Evolutionary conservation across 2,329 filamentous ascomycete genomes (phyloP), one percentile per base, ranked within the genome.

Genomic region (Epichloe hybrida): DNA sequence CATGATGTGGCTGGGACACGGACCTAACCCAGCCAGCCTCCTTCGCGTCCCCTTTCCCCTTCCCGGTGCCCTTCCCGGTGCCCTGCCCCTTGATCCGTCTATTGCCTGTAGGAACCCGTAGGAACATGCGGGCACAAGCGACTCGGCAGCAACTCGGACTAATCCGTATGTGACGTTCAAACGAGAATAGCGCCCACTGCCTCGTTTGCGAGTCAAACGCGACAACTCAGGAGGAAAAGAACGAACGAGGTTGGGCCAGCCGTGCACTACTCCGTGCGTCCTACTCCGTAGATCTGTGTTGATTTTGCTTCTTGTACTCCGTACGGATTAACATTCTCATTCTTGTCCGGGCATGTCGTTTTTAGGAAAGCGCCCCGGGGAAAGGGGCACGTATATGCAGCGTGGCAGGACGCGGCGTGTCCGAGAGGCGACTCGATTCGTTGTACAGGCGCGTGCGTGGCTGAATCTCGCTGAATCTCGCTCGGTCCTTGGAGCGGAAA

Each of bases 381-480:
- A 40, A 40, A 21, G 17, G 39, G 17, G 17, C 17, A 17, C 17
- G 17, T 17, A 17, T 20, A 3, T 17, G 17, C 23, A 12, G 38
- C 9, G 4, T 9, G n/a, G 17, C 15, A 40, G 39, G 8, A 15
- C 4, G 21, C 42, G 23, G 20, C 42, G 13, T 44, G 21, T 44
- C 34, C 21, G 42, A 44, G 42, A 44, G 17, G 4, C 21, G 6
- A 13, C 38, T 20, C 48, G 11, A 54, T 55, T 55, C 54, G 54
- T n/a, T 37, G 42, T 45, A 27, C 50, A 55, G 50, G 52, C 54
- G 54, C 54, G 52, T 55, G 52, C 17, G 17, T 17, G 17, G 17
- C 17, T 17, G 17, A 17, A 17, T 17, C 17, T 17, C 17, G 54
- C 52, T 55, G 52, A 50, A 46, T 44, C 41, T 6, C 0, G 23